Conservation (phyloP, 352 stramenopile species). For the Pythium brachiatum region DNA sequence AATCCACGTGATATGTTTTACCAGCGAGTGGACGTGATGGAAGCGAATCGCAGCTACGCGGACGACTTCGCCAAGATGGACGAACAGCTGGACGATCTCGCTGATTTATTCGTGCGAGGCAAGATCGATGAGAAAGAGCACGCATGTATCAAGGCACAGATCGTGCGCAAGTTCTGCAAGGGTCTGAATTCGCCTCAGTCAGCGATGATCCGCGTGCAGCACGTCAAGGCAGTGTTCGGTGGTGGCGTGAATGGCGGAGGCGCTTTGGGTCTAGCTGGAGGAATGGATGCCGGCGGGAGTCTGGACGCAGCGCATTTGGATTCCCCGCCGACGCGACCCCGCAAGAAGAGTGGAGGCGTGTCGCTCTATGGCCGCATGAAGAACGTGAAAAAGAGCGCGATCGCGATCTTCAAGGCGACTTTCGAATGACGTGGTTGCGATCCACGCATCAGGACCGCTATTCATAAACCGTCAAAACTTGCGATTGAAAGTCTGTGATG, state of each 20-base stretch:
- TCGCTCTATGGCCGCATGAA: conserved; percentile 84
- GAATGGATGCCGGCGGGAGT: not conserved
- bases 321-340: conserved; percentile 22
- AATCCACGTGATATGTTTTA: conserved; percentile 51
- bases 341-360: conserved; percentile 30
- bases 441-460: not conserved
- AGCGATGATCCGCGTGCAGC: conserved; percentile 68
- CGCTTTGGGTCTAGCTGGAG: not conserved
- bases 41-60: conserved; percentile 59
- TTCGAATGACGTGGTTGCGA: conserved; percentile 61
- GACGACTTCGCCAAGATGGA: conserved; percentile 80
- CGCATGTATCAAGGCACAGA: conserved; percentile 79
- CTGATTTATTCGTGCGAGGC: conserved; percentile 62
- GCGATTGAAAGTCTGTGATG: not conserved
- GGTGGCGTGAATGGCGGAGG: conserved; percentile 23
- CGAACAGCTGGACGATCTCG: conserved; percentile 71
- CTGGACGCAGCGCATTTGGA: conserved; percentile 1
- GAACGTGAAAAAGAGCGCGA: conserved; percentile 73
- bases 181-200: conserved; percentile 77
- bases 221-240: conserved; percentile 49
- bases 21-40: conserved; percentile 65
- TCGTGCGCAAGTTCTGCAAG: conserved; percentile 81
- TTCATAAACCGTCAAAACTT: conserved; percentile 9
- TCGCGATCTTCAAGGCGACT: conserved; percentile 81
- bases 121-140: conserved; percentile 87